Evolutionary conservation across 805 yeast species (phyloP).

Genomic region (Metschnikowia cubensis): DNA sequence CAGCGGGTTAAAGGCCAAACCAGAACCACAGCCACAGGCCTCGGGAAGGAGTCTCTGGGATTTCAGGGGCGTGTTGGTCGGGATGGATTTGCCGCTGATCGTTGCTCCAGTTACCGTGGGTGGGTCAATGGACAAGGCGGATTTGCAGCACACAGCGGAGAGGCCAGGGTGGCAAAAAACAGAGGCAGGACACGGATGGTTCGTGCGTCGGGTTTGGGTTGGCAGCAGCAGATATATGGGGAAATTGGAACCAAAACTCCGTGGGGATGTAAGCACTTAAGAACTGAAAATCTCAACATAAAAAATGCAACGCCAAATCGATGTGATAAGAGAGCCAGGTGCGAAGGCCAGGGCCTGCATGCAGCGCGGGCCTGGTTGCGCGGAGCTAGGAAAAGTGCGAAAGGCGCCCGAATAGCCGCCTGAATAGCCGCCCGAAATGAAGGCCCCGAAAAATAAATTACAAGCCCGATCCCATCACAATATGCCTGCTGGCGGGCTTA

Average conservation of each 20-base stretch:
- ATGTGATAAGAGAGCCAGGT: slow-evolving; percentile 1
- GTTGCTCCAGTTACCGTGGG: neutral
- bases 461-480: neutral
- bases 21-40: too few relatives aligned
- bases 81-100: neutral
- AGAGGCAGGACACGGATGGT: neutral
- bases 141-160: neutral
- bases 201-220: neutral
- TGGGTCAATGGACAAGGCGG: neutral
- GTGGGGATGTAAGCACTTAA: neutral
- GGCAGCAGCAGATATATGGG: neutral
- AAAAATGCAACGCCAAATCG: neutral
- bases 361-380: neutral
- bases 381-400: slow-evolving; percentile 2
- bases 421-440: neutral
- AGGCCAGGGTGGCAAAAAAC: neutral
- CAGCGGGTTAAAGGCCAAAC: too few relatives aligned
- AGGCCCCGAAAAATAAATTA: neutral
- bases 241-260: neutral
- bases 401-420: slow-evolving; percentile 2
- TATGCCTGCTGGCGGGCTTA: neutral
- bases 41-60: neutral
- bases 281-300: neutral
- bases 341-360: neutral
- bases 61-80: neutral